Evolutionary conservation across 2,329 filamentous ascomycete species (phyloP).

Genomic region (Aspergillus fructus): DNA sequence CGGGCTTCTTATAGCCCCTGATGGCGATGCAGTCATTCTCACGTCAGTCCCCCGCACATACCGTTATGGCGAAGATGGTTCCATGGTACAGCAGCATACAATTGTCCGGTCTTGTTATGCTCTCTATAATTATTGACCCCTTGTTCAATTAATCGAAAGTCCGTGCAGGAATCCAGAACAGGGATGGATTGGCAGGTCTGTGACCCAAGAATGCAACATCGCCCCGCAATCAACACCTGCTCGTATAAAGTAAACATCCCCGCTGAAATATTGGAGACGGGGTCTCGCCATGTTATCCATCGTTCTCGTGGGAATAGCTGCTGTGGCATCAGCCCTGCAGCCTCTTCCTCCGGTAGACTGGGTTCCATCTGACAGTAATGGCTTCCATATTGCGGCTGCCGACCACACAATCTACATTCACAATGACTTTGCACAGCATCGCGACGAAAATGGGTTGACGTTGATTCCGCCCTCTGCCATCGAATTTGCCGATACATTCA

Average conservation of each 20-base stretch:
- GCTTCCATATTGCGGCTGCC: neutral
- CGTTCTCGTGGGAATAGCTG: neutral
- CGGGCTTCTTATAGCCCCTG: too few relatives aligned
- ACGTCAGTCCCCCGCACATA: too few relatives aligned
- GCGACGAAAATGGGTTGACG: constrained; percentile 49
- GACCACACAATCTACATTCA: constrained; percentile 39
- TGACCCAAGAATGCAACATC: neutral
- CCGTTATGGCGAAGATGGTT: too few relatives aligned
- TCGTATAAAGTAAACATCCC: neutral
- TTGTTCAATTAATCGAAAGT: neutral
- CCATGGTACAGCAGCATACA: too few relatives aligned
- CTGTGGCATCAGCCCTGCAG: neutral
- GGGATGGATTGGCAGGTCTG: neutral
- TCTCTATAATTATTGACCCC: neutral
- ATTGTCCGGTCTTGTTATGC: neutral
- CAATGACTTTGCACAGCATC: constrained; percentile 35
- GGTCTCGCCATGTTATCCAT: neutral
- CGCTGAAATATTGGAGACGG: neutral
- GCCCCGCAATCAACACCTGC: neutral
- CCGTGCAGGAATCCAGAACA: neutral
- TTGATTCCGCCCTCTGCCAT: constrained; percentile 52
- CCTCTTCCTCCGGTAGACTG: neutral
- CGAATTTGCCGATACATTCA: constrained; percentile 52
- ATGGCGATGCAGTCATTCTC: too few relatives aligned
- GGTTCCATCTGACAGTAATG: neutral